Evolutionary conservation across 129 eudicot species (phyloP), one percentile per base, ranked within the genome.

Genomic region (Artemisia argyi): DNA sequence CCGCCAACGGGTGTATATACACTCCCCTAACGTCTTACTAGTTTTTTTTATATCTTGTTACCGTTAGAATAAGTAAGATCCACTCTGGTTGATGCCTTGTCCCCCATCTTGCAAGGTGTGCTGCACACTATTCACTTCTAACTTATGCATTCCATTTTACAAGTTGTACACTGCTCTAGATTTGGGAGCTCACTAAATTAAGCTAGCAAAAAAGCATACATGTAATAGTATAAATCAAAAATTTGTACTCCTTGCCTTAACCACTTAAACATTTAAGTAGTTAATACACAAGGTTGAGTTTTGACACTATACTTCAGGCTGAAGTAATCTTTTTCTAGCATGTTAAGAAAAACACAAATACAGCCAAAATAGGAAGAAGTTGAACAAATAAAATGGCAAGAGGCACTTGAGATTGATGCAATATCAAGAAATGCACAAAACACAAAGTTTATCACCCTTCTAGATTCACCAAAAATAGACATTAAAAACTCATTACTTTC

Each of bases 401-500:
- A 59, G 58, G 18, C 26, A 26, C 15, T 58, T 46, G 59, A 62
- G 69, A 55, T 30, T 15, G 56, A 69, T 16, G 63, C 71, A 77
- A 78, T 26, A 55, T 71, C 66, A 78, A 55, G 47, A 57, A 62
- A 62, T 71, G 77, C 82, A 78, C 77, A 78, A 78, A 71, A 78
- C 82, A 78, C 82, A 64, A 64, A 71, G 82, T 78, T 64, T 63
- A 78, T 78, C 77, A 48, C 58, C 77, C 64, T 71, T 71, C 76
- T 61, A 78, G 14, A 46, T 76, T 72, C 67, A 65, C 78, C 65
- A 78, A 78, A 78, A 78, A 71, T 78, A 64, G 72, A 46, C 68
- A 78, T 78, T 53, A 46, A 71, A 61, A 64, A 64, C 28, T 47
- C 72, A 63, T 55, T 57, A 44, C 48, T 78, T 61, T 60, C 69